phyloP scores from a whole-genome alignment of 768 basidiomycete genomes.

The Tylopilus plumbeoviolaceoides region DNA sequence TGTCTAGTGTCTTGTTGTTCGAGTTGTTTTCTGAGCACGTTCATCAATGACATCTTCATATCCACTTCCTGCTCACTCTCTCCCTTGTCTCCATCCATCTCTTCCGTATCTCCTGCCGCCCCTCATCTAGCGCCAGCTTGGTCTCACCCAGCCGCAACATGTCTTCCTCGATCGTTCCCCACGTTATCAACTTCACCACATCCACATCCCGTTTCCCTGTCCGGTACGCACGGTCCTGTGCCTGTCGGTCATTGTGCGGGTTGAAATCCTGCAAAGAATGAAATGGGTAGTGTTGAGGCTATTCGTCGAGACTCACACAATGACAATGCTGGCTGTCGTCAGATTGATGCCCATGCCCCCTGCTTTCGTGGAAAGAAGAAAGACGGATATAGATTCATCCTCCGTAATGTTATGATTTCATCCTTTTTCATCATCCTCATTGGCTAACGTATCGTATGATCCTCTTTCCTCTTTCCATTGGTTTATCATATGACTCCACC shows the following conservation, averaged over 20 bases:
- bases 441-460: too few relatives aligned
- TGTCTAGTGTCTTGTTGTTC: slow-evolving; percentile 45
- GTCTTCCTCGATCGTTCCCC: slow-evolving; percentile 93
- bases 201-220: slow-evolving; percentile 94
- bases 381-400: slow-evolving; percentile 81
- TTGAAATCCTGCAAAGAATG: slow-evolving; percentile 71
- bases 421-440: too few relatives aligned
- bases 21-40: slow-evolving; percentile 77
- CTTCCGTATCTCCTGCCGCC: slow-evolving; percentile 71
- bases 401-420: too few relatives aligned
- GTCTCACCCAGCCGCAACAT: slow-evolving; percentile 88
- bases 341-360: slow-evolving; percentile 97
- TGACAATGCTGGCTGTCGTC: slow-evolving; percentile 92
- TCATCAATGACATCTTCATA: slow-evolving; percentile 85
- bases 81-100: slow-evolving; percentile 54
- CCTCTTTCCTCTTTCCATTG: too few relatives aligned
- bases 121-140: slow-evolving; percentile 89
- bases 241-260: slow-evolving; percentile 95
- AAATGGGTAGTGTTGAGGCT: background rate
- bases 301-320: slow-evolving; percentile 55
- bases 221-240: slow-evolving; percentile 95
- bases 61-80: slow-evolving; percentile 67
- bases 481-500: too few relatives aligned
- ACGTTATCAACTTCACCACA: slow-evolving; percentile 89
- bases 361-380: slow-evolving; percentile 88